Percentiles rank a stretch among this genome's conserved stretches.
phyloP scores from a whole-genome alignment of 179 eudicot genomes.

The Heliamphora pulchella region DNA sequence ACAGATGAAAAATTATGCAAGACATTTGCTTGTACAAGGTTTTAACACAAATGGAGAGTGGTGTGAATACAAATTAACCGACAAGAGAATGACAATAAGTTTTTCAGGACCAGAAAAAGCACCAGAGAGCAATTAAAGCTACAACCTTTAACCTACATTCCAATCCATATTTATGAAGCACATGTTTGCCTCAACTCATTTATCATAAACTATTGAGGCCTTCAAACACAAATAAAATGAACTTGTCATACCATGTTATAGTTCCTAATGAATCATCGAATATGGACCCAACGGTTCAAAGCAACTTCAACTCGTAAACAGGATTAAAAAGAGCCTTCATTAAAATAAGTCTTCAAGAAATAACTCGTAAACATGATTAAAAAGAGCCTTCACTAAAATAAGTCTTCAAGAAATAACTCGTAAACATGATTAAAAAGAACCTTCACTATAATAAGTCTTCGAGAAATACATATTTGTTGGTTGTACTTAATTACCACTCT shows the following conservation, averaged over 20 bases:
- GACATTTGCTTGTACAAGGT: neutral
- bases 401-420: too few relatives aligned
- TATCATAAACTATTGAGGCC: neutral
- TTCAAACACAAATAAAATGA: neutral
- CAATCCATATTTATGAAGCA: neutral
- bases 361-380: too few relatives aligned
- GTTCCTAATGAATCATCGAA: neutral
- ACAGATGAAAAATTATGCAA: neutral
- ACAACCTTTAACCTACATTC: neutral
- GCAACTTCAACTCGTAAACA: neutral
- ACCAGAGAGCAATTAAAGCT: neutral
- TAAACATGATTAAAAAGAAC: too few relatives aligned
- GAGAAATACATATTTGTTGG: too few relatives aligned
- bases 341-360: too few relatives aligned
- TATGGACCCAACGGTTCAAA: neutral
- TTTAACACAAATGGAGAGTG: too few relatives aligned
- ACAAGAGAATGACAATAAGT: neutral
- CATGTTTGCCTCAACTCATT: neutral
- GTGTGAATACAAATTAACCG: too few relatives aligned
- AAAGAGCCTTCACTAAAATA: too few relatives aligned
- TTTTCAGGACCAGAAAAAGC: neutral
- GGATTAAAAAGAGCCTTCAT: neutral
- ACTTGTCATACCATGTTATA: neutral
- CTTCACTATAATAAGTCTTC: too few relatives aligned
- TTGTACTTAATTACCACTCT: too few relatives aligned